Evolutionary conservation across 2,329 filamentous ascomycete species (phyloP).

Genomic region (Nectriaceae sp.): DNA sequence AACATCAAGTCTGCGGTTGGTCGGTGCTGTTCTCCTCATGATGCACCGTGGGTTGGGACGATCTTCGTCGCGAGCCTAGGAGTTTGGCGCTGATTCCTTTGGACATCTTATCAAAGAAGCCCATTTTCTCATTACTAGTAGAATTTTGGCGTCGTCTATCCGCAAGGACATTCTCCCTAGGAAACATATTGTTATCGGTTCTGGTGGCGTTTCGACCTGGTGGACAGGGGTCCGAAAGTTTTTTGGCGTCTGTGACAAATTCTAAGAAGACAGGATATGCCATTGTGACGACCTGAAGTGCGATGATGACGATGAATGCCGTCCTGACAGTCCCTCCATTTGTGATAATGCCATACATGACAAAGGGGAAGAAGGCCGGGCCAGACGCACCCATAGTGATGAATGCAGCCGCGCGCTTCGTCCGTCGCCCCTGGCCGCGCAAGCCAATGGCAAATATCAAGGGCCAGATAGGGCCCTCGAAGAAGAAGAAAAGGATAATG

Average conservation of each 20-base stretch:
- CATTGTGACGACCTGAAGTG: constrained; percentile 47
- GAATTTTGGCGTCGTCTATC: constrained; percentile 16
- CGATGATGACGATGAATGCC: constrained; percentile 65
- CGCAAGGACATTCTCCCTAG: constrained; percentile 15
- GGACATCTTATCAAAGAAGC: constrained; percentile 28
- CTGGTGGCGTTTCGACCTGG: constrained; percentile 20
- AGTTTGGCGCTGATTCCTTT: constrained; percentile 28
- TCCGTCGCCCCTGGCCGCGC: constrained; percentile 76
- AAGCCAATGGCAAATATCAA: constrained; percentile 80
- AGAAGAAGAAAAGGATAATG: constrained; percentile 72
- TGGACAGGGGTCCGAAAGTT: constrained; percentile 41
- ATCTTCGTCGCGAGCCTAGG: constrained; percentile 28
- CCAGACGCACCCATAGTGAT: constrained; percentile 77
- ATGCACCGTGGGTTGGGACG: constrained; percentile 34
- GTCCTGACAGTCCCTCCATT: constrained; percentile 61
- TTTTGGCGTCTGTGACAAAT: constrained; percentile 47
- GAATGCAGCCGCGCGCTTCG: constrained; percentile 75
- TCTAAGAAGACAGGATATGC: constrained; percentile 53
- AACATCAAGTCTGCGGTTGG: constrained; percentile 19
- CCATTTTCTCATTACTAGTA: constrained; percentile 18
- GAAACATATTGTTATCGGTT: constrained; percentile 22
- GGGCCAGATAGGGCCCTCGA: constrained; percentile 81
- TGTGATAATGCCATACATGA: constrained; percentile 68
- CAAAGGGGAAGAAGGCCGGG: constrained; percentile 73
- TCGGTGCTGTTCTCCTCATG: constrained; percentile 28